Conservation (phyloP, 495 filamentous ascomycete genomes). For the Neohortaea acidophila region DNA sequence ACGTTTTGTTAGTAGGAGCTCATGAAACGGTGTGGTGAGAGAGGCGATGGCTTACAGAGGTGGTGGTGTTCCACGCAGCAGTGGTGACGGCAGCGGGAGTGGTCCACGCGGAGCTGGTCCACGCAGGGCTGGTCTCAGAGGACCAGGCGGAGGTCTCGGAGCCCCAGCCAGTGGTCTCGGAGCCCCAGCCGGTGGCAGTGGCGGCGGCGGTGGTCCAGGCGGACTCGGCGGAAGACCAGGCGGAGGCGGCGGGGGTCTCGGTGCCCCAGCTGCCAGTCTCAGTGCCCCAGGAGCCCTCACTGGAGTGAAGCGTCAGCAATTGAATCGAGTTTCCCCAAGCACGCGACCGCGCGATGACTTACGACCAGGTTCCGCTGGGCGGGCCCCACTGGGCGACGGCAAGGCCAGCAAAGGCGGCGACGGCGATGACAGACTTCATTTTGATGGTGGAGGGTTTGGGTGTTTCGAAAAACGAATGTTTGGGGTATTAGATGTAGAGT, state of each 20-base stretch:
- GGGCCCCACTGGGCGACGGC: slow-evolving; percentile 23
- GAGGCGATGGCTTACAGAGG: slow-evolving; percentile 64
- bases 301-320: neutral
- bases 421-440: slow-evolving; percentile 67
- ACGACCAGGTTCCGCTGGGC: neutral
- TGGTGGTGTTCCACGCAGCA: slow-evolving; percentile 61
- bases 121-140: too few species aligned
- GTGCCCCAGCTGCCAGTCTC: neutral
- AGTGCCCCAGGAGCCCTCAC: neutral
- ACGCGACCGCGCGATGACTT: neutral
- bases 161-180: slow-evolving; percentile 44
- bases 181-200: slow-evolving; percentile 73
- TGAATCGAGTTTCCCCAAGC: neutral
- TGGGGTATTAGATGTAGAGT: too few species aligned
- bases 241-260: slow-evolving; percentile 16
- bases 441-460: too few species aligned
- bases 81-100: slow-evolving; percentile 56
- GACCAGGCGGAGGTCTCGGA: slow-evolving; percentile 15
- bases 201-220: slow-evolving; percentile 59
- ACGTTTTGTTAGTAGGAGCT: slow-evolving; percentile 35
- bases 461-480: too few species aligned
- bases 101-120: too few species aligned
- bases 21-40: slow-evolving; percentile 53
- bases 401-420: slow-evolving; percentile 41
- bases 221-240: neutral